Base-by-base conservation (phyloP, 208 protist species). In the Trypanosoma theileri region DNA sequence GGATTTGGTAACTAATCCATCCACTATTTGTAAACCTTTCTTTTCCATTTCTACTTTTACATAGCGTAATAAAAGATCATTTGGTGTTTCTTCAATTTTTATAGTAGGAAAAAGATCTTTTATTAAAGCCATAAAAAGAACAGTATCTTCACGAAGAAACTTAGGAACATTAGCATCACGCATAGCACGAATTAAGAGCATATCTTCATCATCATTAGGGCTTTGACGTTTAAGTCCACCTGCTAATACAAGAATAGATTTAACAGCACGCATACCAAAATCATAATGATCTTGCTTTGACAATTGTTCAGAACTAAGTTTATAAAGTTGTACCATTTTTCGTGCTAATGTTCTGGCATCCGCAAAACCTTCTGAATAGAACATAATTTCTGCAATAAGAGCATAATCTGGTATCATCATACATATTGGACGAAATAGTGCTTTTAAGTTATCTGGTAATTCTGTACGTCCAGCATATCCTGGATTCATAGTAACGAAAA, bases 401-500 rank as follows among this genome's bases (percentile, higher is more conserved):
- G 86, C 92, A 69, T 98, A 98, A 85, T 99, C 97, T 11, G 98
- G 98, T 61, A 98, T 98, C 86, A 98, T 98, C 93, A 99, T 98
- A 69, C 97, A 97, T 40, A 98, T 97, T 4, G 97, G 97, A 17
- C 97, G 91, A 81, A 99, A 98, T n/a, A 99, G 79, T 44, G 93
- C 92, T 81, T 99, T 99, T 12, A 99, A 71, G 79, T 99, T 99
- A 73, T 99, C 98, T 3, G 98, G 98, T 48, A 99, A 90, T 72
- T 98, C 95, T 14, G 93, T 98, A 73, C 98, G 92, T 9, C 98
- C 98, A 16, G 98, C 96, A 82, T 99, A 99, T 55, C 96, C 98
- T 45, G 98, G 98, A 71, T 99, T 99, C 98, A 99, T 99, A 19
- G 97, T 99, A 75, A 99, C 97, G 73, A 98, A 98, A 40, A 98